Base-by-base conservation (phyloP, 805 yeast species). In the Metschnikowia anglica region DNA sequence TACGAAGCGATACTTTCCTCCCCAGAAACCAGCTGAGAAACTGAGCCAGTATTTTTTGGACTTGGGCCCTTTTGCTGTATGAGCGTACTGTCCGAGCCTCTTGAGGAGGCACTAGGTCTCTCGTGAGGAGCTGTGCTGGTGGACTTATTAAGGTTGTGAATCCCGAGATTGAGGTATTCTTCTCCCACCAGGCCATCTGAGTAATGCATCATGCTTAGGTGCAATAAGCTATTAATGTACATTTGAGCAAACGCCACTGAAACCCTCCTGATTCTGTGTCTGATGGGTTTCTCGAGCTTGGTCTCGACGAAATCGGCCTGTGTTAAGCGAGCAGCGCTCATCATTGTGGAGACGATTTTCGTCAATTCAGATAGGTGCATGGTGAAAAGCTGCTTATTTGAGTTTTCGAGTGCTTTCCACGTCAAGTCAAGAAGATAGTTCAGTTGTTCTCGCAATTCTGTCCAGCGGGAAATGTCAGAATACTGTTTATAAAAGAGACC, bases 151-250 rank as follows among this genome's bases (percentile, higher is more conserved):
- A 63, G 54, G 41, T 56, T 54, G 21, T 56, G 44, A 20, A 65
- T 57, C 38, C 67, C 71, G 24, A 56, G 53, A 27, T 54, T 60
- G 43, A 70, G 64, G 24, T 66, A 51, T 18, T 62, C 64, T 1
- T 55, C 60, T 5, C 53, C 54, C 1, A 56, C 36, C 8, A 55
- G 44, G 2, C 53, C 51, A n/a, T 54, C 54, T 4, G 59, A 46
- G 42, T 63, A 51, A 44, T 66, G 66, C 62, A 71, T 61, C 24
- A 70, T 66, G 34, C 70, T 67, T 40, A 84, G 66, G 57, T 78
- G 84, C n/a, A 85, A 58, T 37, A 76, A 70, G 7, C 87, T 85
- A 55, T 81, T 81, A 43, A 83, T 76, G 44, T 81, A 79, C 43
- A 85, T 72, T 45, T 80, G 84, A 2, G 87, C 76, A 44, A 80